A percentile compares a stretch with the other conserved stretches of the same genome.
These are phyloP conservation scores for Phyllosticta capitalensis DNA, from an alignment of 2,329 filamentous ascomycete genomes.

Conservation along the genomic window DNA sequence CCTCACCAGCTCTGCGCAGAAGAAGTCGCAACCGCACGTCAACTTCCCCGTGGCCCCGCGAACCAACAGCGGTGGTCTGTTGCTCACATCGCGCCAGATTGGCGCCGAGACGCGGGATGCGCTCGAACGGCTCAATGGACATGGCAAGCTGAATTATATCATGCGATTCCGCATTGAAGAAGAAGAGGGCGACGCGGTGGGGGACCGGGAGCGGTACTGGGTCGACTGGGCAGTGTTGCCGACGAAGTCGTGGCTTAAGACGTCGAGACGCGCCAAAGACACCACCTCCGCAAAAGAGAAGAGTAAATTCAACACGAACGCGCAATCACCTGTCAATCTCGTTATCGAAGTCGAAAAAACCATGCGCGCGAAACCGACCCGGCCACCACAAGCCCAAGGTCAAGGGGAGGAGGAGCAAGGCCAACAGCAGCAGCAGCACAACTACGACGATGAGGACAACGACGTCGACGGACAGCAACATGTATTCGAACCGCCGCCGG, in stretches of 20 bases:
- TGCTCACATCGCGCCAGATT: constrained; percentile 1
- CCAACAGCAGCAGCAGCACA: not conserved
- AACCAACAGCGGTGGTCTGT: constrained; percentile 5
- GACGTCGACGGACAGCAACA: not conserved
- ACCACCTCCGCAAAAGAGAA: not conserved
- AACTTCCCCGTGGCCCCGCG: not conserved
- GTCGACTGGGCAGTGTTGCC: not conserved
- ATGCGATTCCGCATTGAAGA: not conserved
- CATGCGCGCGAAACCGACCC: not conserved
- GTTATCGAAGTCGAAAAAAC: not conserved
- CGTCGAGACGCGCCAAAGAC: not conserved
- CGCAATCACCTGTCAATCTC: not conserved
- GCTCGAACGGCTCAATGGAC: not conserved
- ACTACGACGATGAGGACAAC: too few species aligned
- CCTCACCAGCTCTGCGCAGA: not conserved
- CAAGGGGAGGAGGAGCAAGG: not conserved
- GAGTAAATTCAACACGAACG: not conserved
- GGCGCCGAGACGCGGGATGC: not conserved
- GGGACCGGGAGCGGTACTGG: not conserved
- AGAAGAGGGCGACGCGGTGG: not conserved
- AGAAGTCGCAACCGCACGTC: not conserved
- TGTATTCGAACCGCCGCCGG: not conserved
- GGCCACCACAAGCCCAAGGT: too few species aligned
- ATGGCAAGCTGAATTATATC: not conserved
- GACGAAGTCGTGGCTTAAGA: not conserved